Percentiles rank a stretch among this genome's conserved stretches.
These are phyloP conservation scores for Mortierella polycephala DNA, from an alignment of 371 early-diverging fungal genomes.

Conservation along the genomic window DNA sequence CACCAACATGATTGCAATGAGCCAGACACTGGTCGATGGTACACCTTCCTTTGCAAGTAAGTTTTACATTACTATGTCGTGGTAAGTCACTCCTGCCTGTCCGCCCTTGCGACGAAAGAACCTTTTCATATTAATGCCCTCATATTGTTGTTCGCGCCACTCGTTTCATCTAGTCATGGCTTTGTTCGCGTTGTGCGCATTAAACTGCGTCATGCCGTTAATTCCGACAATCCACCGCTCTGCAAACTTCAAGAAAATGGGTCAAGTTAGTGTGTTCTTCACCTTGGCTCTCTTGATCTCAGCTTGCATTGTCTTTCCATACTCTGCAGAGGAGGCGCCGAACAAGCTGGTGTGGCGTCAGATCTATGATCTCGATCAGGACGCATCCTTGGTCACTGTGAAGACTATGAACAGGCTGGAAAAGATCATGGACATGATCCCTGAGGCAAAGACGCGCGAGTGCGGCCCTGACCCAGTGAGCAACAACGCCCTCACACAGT, in stretches of 20 bases:
- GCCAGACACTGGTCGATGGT: constrained; percentile 67
- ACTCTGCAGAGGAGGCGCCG: constrained; percentile 31
- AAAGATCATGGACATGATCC: constrained; percentile 50
- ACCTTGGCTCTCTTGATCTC: constrained; percentile 21
- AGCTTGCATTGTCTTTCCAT: constrained; percentile 33
- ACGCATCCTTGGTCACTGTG: constrained; percentile 31
- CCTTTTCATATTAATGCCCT: not conserved
- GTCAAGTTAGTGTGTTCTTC: constrained; percentile 36
- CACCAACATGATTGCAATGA: constrained; percentile 56
- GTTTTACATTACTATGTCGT: not conserved
- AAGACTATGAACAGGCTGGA: constrained; percentile 58
- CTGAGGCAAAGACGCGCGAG: constrained; percentile 24
- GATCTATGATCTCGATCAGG: constrained; percentile 24
- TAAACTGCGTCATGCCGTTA: constrained; percentile 52
- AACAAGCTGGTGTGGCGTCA: constrained; percentile 38
- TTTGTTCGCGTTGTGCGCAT: constrained; percentile 37
- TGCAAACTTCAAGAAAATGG: constrained; percentile 47
- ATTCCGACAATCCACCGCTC: constrained; percentile 54
- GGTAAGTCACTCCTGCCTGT: not conserved
- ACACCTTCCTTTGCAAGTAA: constrained; percentile 66
- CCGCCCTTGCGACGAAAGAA: not conserved
- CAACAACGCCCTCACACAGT: constrained; percentile 28
- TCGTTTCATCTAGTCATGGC: constrained; percentile 30
- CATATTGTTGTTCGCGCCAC: too few relatives aligned
- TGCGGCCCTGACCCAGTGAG: constrained; percentile 44